These are phyloP conservation scores for Cantharellus cinnabarinus DNA, from an alignment of 768 basidiomycete genomes.

Conservation along the genomic window DNA sequence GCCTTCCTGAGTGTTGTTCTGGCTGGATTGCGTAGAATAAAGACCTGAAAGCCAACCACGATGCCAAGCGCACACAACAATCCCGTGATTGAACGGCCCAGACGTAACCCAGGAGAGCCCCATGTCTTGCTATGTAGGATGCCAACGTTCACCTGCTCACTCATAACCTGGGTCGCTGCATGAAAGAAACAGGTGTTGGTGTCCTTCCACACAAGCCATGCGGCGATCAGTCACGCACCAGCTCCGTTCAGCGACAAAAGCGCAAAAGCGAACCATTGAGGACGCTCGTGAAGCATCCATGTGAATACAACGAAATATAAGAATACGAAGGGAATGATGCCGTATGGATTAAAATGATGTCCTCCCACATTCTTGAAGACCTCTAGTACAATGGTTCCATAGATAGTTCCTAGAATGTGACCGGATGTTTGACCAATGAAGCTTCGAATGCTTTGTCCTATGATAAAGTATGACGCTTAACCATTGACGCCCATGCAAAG, in stretches of 20 bases:
- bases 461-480: conserved; percentile 12
- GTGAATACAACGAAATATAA: conserved; percentile 4
- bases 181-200: conserved; percentile 7
- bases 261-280: not conserved
- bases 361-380: conserved; percentile 17
- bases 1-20: conserved; percentile 11
- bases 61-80: conserved; percentile 14
- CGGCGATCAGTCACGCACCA: not conserved
- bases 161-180: conserved; percentile 8
- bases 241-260: not conserved
- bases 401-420: conserved; percentile 6
- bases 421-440: conserved; percentile 16
- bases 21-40: conserved; percentile 15
- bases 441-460: conserved; percentile 11
- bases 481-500: conserved; percentile 10
- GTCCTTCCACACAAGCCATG: not conserved
- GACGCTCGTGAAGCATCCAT: conserved; percentile 8
- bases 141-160: conserved; percentile 12
- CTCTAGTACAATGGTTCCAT: not conserved
- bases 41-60: conserved; percentile 13
- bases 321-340: not conserved
- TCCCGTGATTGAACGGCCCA: conserved; percentile 11
- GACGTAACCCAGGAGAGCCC: conserved; percentile 13
- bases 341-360: conserved; percentile 14
- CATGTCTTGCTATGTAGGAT: conserved; percentile 9